Conservation (phyloP, 495 filamentous ascomycete genomes). For the Talaromyces wortmannii region DNA sequence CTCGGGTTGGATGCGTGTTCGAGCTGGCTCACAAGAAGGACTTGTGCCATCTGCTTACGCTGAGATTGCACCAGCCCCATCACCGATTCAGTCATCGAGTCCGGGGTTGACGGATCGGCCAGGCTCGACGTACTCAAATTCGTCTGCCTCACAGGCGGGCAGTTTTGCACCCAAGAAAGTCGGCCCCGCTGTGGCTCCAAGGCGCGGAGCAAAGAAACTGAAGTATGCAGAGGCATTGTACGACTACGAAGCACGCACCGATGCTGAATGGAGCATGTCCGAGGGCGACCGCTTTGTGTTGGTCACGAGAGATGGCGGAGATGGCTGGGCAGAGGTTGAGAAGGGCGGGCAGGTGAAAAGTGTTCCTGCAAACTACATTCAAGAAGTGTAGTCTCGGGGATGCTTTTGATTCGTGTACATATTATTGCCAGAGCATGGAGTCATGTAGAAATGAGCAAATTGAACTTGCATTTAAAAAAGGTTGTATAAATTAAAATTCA, state of each 20-base stretch:
- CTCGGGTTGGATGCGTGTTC: slow-evolving; percentile 83
- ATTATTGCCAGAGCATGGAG: not conserved
- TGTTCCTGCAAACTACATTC: slow-evolving; percentile 90
- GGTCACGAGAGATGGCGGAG: slow-evolving; percentile 74
- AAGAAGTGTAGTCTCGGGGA: slow-evolving; percentile 45
- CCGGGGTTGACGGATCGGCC: slow-evolving; percentile 39
- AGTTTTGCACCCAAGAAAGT: slow-evolving; percentile 65
- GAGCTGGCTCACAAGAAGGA: slow-evolving; percentile 59
- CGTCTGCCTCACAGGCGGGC: slow-evolving; percentile 62
- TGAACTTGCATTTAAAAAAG: too few species aligned
- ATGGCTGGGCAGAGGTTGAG: slow-evolving; percentile 97
- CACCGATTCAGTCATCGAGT: slow-evolving; percentile 29
- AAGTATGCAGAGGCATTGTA: slow-evolving; percentile 91
- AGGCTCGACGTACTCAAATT: slow-evolving; percentile 72
- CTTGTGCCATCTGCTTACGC: slow-evolving; percentile 84
- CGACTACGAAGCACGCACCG: slow-evolving; percentile 80
- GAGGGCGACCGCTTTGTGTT: slow-evolving; percentile 92
- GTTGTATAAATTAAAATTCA: too few species aligned
- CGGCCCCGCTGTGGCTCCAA: slow-evolving; percentile 87
- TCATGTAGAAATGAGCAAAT: too few species aligned
- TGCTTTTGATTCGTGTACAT: not conserved
- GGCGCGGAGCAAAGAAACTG: slow-evolving; percentile 89
- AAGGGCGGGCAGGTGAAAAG: slow-evolving; percentile 83
- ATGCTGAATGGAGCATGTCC: slow-evolving; percentile 79
- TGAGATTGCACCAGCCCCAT: slow-evolving; percentile 43